Base-by-base conservation (phyloP, 2,329 filamentous ascomycete species). In the Aspergillus piperis region DNA sequence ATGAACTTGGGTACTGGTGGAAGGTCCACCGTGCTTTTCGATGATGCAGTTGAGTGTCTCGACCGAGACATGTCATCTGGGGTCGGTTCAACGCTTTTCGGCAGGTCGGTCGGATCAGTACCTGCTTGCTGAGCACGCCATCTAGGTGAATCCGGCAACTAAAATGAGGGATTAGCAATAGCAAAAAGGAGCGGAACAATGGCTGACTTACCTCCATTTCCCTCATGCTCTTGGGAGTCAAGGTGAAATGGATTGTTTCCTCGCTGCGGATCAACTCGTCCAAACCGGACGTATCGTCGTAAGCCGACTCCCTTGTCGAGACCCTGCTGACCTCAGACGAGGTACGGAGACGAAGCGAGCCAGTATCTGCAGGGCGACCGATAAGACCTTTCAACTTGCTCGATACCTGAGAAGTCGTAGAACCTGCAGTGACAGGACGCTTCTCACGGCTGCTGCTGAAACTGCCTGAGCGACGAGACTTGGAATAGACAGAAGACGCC, bases 241-340 rank as follows among this genome's bases (percentile, higher is more conserved):
- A 81, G 1, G 91, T 94, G 73, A 90, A 94, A 68, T 91, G 90
- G 47, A 94, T 88, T 1, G 91, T 94, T 71, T 92, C 86, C 67
- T 92, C 89, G 73, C 90, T 92, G 59, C 90, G 86, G 63, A 95
- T 93, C 54, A 94, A 81, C 67, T 92, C 84, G 70, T 95, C 91
- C 69, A 95, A 89, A 67, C 90, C 86, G 8, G 86, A 84, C 52
- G 88, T 85, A 60, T 88, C 85, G 49, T 86, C 84, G 6, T 69
- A 70, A 25, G 64, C 57, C 17, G 72, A 73, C 21, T 73, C 72
- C 38, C 63, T 68, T 41, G 68, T 72, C 5, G 71, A 73, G 48
- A 61, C 68, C 48, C 70, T 67, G 57, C 70, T 75, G 10, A 73
- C 71, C 39, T 78, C 75, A 13, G 74, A 77, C 44, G 74, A 77